Evolutionary conservation across 2,329 filamentous ascomycete species (phyloP).

Genomic region (Leptographium flavum): DNA sequence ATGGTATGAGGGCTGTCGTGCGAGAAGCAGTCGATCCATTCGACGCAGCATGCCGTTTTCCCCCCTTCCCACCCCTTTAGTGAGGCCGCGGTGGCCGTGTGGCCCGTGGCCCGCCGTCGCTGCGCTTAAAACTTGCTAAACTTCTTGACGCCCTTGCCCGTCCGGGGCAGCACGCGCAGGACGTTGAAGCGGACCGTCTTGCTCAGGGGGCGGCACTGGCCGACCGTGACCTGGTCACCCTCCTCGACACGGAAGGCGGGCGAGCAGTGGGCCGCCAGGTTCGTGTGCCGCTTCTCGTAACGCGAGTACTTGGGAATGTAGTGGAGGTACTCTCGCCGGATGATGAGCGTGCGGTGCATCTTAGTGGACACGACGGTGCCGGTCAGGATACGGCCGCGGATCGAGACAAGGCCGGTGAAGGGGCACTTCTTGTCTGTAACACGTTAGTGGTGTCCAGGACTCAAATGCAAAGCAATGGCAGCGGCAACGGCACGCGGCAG

Average conservation of each 20-base stretch:
- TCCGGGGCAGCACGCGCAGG: slow-evolving; percentile 93
- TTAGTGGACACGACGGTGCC: slow-evolving; percentile 99
- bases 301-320: slow-evolving; percentile 99
- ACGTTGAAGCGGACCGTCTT: slow-evolving; percentile 99
- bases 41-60: too few species aligned
- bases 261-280: slow-evolving; percentile 96
- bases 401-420: slow-evolving; percentile 97
- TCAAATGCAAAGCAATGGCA: too few species aligned
- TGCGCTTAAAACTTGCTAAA: slow-evolving; percentile 96
- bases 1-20: too few species aligned
- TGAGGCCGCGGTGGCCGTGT: too few species aligned
- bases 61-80: too few species aligned
- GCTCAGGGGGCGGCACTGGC: slow-evolving; percentile 97
- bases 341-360: slow-evolving; percentile 99
- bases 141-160: slow-evolving; percentile 92
- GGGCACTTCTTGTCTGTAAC: slow-evolving; percentile 98
- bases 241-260: slow-evolving; percentile 99
- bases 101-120: too few species aligned
- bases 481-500: too few species aligned
- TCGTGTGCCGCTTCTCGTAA: slow-evolving; percentile 99
- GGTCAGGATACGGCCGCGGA: slow-evolving; percentile 99
- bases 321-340: slow-evolving; percentile 99
- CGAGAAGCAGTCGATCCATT: too few species aligned
- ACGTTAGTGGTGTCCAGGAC: too few species aligned
- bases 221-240: slow-evolving; percentile 97